Conservation (phyloP, 1,284 basidiomycete genomes). For the Pulveroboletus ridleyi region DNA sequence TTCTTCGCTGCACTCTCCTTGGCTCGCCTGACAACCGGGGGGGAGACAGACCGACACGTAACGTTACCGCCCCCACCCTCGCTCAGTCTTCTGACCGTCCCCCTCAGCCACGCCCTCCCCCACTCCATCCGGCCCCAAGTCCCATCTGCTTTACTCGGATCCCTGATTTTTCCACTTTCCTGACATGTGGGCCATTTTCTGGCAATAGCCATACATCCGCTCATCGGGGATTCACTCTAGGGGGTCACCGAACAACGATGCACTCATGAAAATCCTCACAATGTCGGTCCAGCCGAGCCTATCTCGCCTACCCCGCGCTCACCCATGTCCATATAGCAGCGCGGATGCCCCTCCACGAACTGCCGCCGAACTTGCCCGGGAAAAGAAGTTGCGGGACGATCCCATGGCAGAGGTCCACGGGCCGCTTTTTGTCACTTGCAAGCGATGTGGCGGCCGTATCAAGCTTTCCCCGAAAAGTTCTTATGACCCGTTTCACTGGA, state of each 20-base stretch:
- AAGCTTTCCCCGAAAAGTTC: conserved; percentile 72
- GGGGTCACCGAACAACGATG: conserved; percentile 30
- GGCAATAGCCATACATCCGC: conserved; percentile 15
- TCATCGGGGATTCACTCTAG: conserved; percentile 32
- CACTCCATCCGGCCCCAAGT: background rate
- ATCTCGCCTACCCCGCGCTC: conserved; percentile 12
- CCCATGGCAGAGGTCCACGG: conserved; percentile 56
- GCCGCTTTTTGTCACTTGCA: conserved; percentile 61
- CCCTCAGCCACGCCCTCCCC: conserved; percentile 15
- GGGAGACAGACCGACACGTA: conserved; percentile 24
- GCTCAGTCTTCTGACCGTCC: conserved; percentile 3
- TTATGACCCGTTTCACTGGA: conserved; percentile 74
- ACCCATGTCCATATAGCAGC: conserved; percentile 24
- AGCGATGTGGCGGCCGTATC: conserved; percentile 59
- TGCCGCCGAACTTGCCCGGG: conserved; percentile 46
- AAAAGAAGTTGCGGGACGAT: conserved; percentile 55
- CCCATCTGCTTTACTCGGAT: conserved; percentile 1
- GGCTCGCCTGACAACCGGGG: conserved; percentile 18
- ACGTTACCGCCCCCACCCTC: conserved; percentile 6
- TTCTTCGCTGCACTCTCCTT: conserved; percentile 13
- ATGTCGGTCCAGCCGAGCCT: conserved; percentile 20
- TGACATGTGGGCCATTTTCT: conserved; percentile 35
- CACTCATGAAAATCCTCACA: conserved; percentile 28
- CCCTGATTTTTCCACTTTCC: background rate
- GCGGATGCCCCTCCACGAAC: conserved; percentile 32